A percentile compares a stretch with the other conserved stretches of the same genome.
phyloP scores from a whole-genome alignment of 2,329 filamentous ascomycete genomes.

The Alternaria longipes region DNA sequence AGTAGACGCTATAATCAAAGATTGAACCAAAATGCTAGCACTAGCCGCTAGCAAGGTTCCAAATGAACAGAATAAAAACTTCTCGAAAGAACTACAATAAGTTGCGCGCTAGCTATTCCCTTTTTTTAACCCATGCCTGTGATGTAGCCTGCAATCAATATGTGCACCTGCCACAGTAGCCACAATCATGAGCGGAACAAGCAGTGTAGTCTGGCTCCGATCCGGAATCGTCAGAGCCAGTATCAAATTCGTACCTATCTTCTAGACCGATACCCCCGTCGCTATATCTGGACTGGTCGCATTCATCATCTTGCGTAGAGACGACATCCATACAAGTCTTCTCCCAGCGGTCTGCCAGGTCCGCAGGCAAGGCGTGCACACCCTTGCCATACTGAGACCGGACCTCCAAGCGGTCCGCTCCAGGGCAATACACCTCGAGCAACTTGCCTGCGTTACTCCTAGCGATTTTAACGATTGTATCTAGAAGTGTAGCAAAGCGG shows the following conservation, averaged over 20 bases:
- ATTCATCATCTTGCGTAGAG: neutral
- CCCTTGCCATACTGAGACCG: slow-evolving; percentile 40
- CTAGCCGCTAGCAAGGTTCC: fast-evolving
- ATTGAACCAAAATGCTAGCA: too few relatives aligned
- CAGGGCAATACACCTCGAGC: slow-evolving; percentile 49
- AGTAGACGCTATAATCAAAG: too few relatives aligned
- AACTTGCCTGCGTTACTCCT: slow-evolving; percentile 24
- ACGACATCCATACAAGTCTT: neutral
- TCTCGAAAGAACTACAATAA: too few relatives aligned
- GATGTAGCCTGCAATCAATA: slow-evolving; percentile 19
- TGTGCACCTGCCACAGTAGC: slow-evolving; percentile 51
- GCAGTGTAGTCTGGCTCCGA: slow-evolving; percentile 49
- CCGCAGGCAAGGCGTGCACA: slow-evolving; percentile 32
- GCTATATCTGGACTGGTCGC: neutral
- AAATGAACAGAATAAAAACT: too few relatives aligned
- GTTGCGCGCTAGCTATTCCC: too few relatives aligned
- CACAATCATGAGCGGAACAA: slow-evolving; percentile 48
- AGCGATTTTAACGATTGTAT: slow-evolving; percentile 42
- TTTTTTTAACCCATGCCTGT: fast-evolving
- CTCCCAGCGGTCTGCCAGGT: slow-evolving; percentile 23
- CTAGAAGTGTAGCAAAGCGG: slow-evolving; percentile 41
- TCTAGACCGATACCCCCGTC: neutral
- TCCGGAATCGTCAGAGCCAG: slow-evolving; percentile 26
- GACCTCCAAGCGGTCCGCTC: slow-evolving; percentile 47
- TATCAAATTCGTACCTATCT: slow-evolving; percentile 8